Conservation (phyloP, 2,329 filamentous ascomycete genomes). For the Trichoderma brevicompactum region DNA sequence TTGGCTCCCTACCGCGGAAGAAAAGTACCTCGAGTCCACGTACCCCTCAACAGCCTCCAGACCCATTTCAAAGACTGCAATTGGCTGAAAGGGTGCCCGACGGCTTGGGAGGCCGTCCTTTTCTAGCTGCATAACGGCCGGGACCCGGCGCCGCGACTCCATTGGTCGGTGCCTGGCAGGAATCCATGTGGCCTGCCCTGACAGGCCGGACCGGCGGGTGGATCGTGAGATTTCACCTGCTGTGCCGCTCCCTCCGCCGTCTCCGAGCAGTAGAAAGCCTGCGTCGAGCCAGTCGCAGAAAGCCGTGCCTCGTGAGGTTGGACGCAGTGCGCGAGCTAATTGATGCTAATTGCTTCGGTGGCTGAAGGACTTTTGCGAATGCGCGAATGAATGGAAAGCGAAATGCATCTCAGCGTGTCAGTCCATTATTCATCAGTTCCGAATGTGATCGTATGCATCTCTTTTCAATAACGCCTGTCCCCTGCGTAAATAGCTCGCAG, state of each 20-base stretch:
- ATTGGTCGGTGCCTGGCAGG: constrained; percentile 51
- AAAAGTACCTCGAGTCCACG: background rate
- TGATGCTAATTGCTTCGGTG: background rate
- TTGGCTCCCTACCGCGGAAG: background rate
- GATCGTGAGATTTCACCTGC: constrained; percentile 23
- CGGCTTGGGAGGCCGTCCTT: constrained; percentile 17
- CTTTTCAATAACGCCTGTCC: constrained; percentile 2
- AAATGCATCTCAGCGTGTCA: background rate
- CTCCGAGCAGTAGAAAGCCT: background rate
- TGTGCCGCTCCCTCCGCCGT: constrained; percentile 12
- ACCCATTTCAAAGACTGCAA: constrained; percentile 7
- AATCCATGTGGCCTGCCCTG: constrained; percentile 46
- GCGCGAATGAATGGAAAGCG: background rate
- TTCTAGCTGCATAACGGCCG: constrained; percentile 36
- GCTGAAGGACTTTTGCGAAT: background rate
- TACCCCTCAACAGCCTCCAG: background rate
- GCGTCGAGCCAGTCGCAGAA: constrained; percentile 9
- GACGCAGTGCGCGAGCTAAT: background rate
- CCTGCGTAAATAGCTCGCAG: constrained; percentile 9
- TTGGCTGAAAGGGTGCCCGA: constrained; percentile 10
- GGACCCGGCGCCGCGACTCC: constrained; percentile 23
- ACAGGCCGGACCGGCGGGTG: constrained; percentile 37
- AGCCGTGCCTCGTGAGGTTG: background rate
- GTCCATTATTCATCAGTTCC: background rate
- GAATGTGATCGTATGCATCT: background rate